These are phyloP conservation scores for Lecanicillium sp. DNA, from an alignment of 2,329 filamentous ascomycete species.

Conservation along the genomic window DNA sequence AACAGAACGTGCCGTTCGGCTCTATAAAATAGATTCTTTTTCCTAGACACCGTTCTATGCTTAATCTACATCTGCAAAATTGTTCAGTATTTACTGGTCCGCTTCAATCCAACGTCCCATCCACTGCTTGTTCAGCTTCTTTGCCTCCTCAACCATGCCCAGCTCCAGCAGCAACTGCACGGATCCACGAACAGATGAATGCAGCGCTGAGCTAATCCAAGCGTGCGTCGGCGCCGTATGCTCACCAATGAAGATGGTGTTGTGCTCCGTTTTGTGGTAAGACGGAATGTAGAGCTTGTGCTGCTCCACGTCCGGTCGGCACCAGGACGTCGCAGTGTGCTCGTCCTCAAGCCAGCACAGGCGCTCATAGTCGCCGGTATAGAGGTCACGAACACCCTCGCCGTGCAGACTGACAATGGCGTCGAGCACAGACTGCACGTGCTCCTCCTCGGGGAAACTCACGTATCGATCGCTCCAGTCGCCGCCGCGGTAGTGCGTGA, in stretches of 20 bases:
- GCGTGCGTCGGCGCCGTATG: slow-evolving; percentile 26
- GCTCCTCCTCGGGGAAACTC: slow-evolving; percentile 15
- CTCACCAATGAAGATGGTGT: slow-evolving; percentile 26
- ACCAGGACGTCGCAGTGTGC: slow-evolving; percentile 20
- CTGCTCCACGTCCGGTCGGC: slow-evolving; percentile 20
- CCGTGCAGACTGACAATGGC: slow-evolving; percentile 21
- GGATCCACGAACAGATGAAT: slow-evolving; percentile 21
- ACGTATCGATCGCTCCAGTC: slow-evolving; percentile 24
- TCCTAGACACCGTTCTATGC: too few species aligned
- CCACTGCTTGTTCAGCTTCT: slow-evolving; percentile 15
- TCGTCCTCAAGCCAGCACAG: slow-evolving; percentile 24
- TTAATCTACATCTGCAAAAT: too few species aligned
- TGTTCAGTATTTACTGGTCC: neutral
- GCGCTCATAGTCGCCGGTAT: slow-evolving; percentile 23
- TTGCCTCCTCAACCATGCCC: slow-evolving; percentile 17
- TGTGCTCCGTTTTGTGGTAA: slow-evolving; percentile 23
- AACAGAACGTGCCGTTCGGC: too few species aligned
- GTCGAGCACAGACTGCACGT: slow-evolving; percentile 20
- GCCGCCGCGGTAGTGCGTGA: slow-evolving; percentile 21
- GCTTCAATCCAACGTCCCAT: slow-evolving; percentile 16
- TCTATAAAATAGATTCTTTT: too few species aligned
- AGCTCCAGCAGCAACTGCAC: slow-evolving; percentile 20
- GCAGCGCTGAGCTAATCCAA: slow-evolving; percentile 21
- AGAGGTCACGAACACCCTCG: slow-evolving; percentile 16
- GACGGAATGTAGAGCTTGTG: slow-evolving; percentile 24